Conservation (phyloP, 176 grass and related monocot genomes). For the Urochloa ruziziensis region DNA sequence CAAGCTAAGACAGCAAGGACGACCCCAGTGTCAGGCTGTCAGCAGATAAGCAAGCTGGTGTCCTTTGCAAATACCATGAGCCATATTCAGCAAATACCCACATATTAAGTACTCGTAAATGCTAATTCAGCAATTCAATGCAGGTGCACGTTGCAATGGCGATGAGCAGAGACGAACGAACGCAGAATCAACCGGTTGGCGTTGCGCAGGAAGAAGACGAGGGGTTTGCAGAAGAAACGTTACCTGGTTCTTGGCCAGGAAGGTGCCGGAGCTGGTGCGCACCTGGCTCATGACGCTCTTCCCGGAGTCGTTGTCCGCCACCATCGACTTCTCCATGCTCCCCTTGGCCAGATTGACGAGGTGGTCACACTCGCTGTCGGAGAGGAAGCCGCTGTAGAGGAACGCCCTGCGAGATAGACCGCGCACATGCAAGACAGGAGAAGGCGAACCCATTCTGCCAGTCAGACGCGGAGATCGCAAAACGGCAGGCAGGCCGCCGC, state of each 20-base stretch:
- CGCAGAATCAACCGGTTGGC: neutral
- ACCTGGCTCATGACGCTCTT: constrained; percentile 55
- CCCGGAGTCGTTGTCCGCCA: constrained; percentile 62
- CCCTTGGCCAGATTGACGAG: constrained; percentile 56
- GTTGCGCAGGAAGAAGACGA: neutral
- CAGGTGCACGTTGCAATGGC: neutral
- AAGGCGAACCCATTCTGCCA: neutral
- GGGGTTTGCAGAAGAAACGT: neutral
- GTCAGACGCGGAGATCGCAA: neutral
- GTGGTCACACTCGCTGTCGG: constrained; percentile 62
- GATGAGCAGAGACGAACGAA: neutral
- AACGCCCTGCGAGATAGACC: constrained; percentile 47
- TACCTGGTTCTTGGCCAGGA: constrained; percentile 64
- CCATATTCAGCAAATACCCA: neutral
- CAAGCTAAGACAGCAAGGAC: no score
- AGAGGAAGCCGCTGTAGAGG: constrained; percentile 67
- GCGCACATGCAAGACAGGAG: neutral
- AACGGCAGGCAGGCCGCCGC: neutral
- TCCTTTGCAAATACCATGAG: neutral
- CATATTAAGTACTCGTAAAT: neutral
- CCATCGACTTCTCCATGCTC: constrained; percentile 61
- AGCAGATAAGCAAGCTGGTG: neutral
- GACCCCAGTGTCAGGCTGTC: neutral
- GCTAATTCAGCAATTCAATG: neutral
- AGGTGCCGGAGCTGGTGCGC: constrained; percentile 77